A percentile compares a stretch with the other conserved stretches of the same genome.
These are phyloP conservation scores for Nakazawaea siamensis DNA, from an alignment of 805 yeast species.

Conservation along the genomic window DNA sequence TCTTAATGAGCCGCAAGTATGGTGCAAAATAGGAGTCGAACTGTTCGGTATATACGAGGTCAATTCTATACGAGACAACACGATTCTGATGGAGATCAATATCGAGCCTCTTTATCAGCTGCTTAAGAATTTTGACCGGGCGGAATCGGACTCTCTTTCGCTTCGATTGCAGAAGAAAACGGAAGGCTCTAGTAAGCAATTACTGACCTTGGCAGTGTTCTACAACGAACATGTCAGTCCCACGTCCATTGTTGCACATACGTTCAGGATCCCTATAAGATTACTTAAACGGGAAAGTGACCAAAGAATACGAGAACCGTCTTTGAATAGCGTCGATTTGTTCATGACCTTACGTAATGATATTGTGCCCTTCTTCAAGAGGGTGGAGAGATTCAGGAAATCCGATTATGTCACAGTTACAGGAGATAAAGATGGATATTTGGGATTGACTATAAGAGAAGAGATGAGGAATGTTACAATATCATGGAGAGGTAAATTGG, in stretches of 20 bases:
- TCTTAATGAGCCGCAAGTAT: constrained; percentile 54
- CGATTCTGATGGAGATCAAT: constrained; percentile 53
- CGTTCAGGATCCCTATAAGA: constrained; percentile 65
- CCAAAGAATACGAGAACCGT: constrained; percentile 54
- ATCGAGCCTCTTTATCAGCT: constrained; percentile 54
- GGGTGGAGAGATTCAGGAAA: constrained; percentile 59
- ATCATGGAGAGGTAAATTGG: constrained; percentile 50
- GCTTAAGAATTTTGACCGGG: constrained; percentile 44
- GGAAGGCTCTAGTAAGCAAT: constrained; percentile 24
- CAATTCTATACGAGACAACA: constrained; percentile 42
- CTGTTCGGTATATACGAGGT: constrained; percentile 44
- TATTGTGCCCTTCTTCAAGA: constrained; percentile 42
- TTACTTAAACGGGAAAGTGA: constrained; percentile 49
- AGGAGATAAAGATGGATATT: constrained; percentile 40
- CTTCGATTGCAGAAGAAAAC: constrained; percentile 41
- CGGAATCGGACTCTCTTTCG: constrained; percentile 41
- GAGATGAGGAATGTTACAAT: constrained; percentile 47
- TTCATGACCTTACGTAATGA: constrained; percentile 44
- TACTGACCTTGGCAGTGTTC: constrained; percentile 46
- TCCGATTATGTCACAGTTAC: constrained; percentile 41
- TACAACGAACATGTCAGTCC: constrained; percentile 38
- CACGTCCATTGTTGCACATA: constrained; percentile 46
- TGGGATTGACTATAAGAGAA: constrained; percentile 46
- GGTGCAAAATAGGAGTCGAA: constrained; percentile 47
- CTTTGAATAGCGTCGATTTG: constrained; percentile 42